Conservation (phyloP, 1,284 basidiomycete genomes). For the Meripilus lineatus region DNA sequence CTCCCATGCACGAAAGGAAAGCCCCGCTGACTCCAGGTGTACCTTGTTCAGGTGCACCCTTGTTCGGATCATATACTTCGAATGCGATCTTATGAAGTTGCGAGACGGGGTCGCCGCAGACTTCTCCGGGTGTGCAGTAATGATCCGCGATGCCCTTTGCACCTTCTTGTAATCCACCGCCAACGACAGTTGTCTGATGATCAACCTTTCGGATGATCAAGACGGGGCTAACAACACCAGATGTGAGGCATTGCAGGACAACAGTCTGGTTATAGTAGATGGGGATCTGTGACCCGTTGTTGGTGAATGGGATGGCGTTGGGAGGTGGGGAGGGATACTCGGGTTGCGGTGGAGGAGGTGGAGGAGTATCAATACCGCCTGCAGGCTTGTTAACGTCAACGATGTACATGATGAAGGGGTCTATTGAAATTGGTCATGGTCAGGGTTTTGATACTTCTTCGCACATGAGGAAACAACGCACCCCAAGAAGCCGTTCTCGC, state of each 20-base stretch:
- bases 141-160: conserved; percentile 80
- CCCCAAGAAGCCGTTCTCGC: conserved; percentile 84
- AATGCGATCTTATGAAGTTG: conserved; percentile 95
- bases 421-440: conserved; percentile 30
- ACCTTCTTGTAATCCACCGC: conserved; percentile 79
- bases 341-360: conserved; percentile 72
- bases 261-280: conserved; percentile 97
- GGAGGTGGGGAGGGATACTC: conserved; percentile 87
- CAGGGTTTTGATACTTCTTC: conserved; percentile 9
- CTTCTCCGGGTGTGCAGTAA: conserved; percentile 78
- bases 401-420: conserved; percentile 95
- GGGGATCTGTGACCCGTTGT: conserved; percentile 73
- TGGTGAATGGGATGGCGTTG: conserved; percentile 81
- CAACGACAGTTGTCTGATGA: conserved; percentile 84
- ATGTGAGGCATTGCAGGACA: conserved; percentile 90
- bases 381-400: conserved; percentile 81
- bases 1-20: conserved; percentile 83
- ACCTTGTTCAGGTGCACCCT: conserved; percentile 63
- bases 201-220: conserved; percentile 94
- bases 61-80: conserved; percentile 75
- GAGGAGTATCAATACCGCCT: conserved; percentile 67
- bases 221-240: conserved; percentile 89
- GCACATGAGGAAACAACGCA: conserved; percentile 33
- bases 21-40: conserved; percentile 72
- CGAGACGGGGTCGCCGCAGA: conserved; percentile 90